Evolutionary conservation across 2,329 filamentous ascomycete species (phyloP), one percentile per base, ranked within the genome.

Genomic region (Colletotrichum sidae): DNA sequence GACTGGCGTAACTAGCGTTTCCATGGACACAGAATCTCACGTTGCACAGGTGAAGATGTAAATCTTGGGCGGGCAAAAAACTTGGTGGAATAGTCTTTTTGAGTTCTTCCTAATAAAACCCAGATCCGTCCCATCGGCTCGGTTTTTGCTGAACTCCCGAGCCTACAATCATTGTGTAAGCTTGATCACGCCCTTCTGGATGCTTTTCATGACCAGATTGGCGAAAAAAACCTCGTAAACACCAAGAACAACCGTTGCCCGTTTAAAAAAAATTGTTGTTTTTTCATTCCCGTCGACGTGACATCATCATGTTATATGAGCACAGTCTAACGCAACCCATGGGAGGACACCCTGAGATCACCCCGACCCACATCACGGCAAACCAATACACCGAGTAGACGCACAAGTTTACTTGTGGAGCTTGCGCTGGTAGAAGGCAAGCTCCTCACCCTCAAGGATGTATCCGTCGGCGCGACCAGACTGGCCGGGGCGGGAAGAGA

Each of bases 401-500:
- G 56, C 56, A 38, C 12, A 12, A 72, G 67, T 88, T 87, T 97
- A 98, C 90, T 97, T 98, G 90, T 96, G 92, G 84, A 98, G 93
- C 86, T 94, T 94, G 87, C 92, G 92, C 91, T 97, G 94, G 93
- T 99, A 99, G 92, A 99, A 99, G 83, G 94, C 94, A 79, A 99
- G 89, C 90, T 99, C 96, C 84, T 99, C 96, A 78, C 96, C 96
- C 91, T 99, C 96, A 73, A 99, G 88, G 82, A 99, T 91, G 88
- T 99, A 99, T 73, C 96, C 96, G 82, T 99, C 96, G 77, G 88
- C 90, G 84, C 96, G 94, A 78, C 96, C 96, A 81, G 92, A 96
- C 92, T 99, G 96, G 77, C 96, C 96, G 73, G 96, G 96, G 78
- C 96, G 90, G 82, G 92, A 96, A 76, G 95, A 88, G 77, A 99